A percentile compares a stretch with the other conserved stretches of the same genome.
These are phyloP conservation scores for Lyophyllum atratum DNA, from an alignment of 768 basidiomycete species.

Conservation along the genomic window DNA sequence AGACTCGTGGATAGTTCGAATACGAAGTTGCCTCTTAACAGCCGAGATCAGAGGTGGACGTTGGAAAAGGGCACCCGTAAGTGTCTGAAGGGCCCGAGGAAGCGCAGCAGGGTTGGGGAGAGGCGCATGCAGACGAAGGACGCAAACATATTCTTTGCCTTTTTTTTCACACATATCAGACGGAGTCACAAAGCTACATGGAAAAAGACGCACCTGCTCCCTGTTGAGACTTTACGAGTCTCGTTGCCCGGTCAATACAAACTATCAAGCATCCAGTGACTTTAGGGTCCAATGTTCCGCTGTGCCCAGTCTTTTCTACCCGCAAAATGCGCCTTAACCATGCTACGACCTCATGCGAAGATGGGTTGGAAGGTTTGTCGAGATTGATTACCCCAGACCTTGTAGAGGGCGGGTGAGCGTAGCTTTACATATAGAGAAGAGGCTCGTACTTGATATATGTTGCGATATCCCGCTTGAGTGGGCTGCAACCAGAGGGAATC, in stretches of 20 bases:
- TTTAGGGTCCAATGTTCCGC: constrained; percentile 97
- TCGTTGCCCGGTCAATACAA: constrained; percentile 97
- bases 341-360: constrained; percentile 98
- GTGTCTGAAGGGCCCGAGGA: constrained; percentile 91
- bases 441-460: constrained; percentile 80
- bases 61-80: constrained; percentile 98
- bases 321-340: constrained; percentile 97
- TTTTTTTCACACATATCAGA: constrained; percentile 2
- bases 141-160: constrained; percentile 99
- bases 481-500: constrained; percentile 91
- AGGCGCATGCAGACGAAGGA: constrained; percentile 86
- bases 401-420: constrained; percentile 29
- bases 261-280: constrained; percentile 99
- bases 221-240: constrained; percentile 98
- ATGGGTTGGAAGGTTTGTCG: constrained; percentile 99
- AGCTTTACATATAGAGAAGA: constrained; percentile 13
- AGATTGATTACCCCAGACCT: constrained; percentile 98
- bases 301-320: constrained; percentile 98
- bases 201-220: constrained; percentile 73
- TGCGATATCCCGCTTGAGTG: constrained; percentile 91
- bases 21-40: constrained; percentile 96
- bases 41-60: constrained; percentile 98
- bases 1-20: constrained; percentile 96
- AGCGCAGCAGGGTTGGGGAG: constrained; percentile 83
- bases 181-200: background rate